A percentile compares a stretch with the other conserved stretches of the same genome.
phyloP scores from a whole-genome alignment of 2,329 filamentous ascomycete genomes.

The Aspergillus phoenicis region DNA sequence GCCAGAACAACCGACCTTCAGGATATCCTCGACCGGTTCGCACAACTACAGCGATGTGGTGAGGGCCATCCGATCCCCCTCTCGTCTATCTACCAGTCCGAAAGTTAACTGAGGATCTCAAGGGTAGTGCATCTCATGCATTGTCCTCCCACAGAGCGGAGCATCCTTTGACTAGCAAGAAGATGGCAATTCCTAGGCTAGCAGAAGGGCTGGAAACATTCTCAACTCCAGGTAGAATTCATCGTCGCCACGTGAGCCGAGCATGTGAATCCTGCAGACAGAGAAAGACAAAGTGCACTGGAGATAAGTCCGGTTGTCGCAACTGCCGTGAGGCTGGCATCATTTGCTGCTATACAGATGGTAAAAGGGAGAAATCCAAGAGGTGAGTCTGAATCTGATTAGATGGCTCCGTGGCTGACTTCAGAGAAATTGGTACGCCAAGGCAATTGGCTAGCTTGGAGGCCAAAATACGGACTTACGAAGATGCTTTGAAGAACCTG shows the following conservation, averaged over 20 bases:
- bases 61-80: not conserved
- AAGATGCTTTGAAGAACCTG: slow-evolving; percentile 42
- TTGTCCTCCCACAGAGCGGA: slow-evolving; percentile 29
- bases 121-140: slow-evolving; percentile 30
- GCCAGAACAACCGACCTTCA: not conserved
- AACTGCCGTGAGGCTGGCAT: slow-evolving; percentile 49
- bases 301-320: slow-evolving; percentile 47
- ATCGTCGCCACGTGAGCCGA: slow-evolving; percentile 41
- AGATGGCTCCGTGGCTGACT: not conserved
- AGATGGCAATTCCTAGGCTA: slow-evolving; percentile 42
- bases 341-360: slow-evolving; percentile 49
- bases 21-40: not conserved
- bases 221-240: slow-evolving; percentile 37
- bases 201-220: slow-evolving; percentile 37
- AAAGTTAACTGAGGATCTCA: not conserved
- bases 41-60: not conserved
- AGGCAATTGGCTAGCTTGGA: slow-evolving; percentile 47
- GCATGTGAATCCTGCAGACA: slow-evolving; percentile 51
- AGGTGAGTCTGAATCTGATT: slow-evolving; percentile 33
- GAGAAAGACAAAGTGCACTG: slow-evolving; percentile 51
- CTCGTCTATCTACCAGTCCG: not conserved
- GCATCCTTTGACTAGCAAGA: slow-evolving; percentile 25
- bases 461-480: slow-evolving; percentile 45
- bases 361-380: slow-evolving; percentile 49
- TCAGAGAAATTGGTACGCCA: not conserved